A percentile compares a stretch with the other conserved stretches of the same genome.
phyloP scores from a whole-genome alignment of 441 rosid genomes.

The Gossypium schwendimanii region DNA sequence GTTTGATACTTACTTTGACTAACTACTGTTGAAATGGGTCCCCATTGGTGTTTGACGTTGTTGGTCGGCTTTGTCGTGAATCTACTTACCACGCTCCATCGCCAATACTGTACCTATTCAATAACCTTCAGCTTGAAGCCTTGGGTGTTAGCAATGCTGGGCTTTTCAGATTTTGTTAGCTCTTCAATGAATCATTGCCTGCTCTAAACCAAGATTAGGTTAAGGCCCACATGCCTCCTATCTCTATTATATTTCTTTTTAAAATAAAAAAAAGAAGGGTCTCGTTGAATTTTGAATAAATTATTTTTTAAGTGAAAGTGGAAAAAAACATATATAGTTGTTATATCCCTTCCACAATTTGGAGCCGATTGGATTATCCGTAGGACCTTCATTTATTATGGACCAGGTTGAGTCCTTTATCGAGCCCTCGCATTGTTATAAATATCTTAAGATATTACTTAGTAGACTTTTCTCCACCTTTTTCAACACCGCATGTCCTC shows the following conservation, averaged over 20 bases:
- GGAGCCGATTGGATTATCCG: too few species aligned
- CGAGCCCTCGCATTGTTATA: too few species aligned
- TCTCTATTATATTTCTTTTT: background rate
- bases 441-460: too few species aligned
- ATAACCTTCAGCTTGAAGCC: background rate
- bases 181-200: background rate
- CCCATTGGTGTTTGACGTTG: background rate
- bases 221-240: background rate
- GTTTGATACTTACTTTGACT: background rate
- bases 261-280: too few species aligned
- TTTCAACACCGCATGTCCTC: too few species aligned
- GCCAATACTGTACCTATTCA: background rate
- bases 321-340: too few species aligned
- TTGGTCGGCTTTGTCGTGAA: background rate
- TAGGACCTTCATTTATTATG: too few species aligned
- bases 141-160: background rate
- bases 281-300: too few species aligned
- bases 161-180: background rate
- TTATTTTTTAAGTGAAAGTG: too few species aligned
- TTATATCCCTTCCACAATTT: too few species aligned
- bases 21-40: background rate
- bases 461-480: too few species aligned
- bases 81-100: background rate
- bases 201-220: background rate
- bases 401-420: too few species aligned